phyloP scores from a whole-genome alignment of 176 grass and related monocot genomes.

The sorghum (Sorghum bicolor) region Sorghum_bicolor_NCBIv3 NC_012872.2:64479501-64480000 shows the following conservation, averaged over 20 bases:
- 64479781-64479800: too few relatives aligned
- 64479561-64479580: constrained; percentile 85
- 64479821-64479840: too few relatives aligned
- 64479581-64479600: constrained; percentile 56
- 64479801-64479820: too few relatives aligned
- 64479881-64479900: neutral
- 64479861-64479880: neutral
- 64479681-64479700: too few relatives aligned
- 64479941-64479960: neutral
- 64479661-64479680: neutral
- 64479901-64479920: neutral
- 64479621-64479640: neutral
- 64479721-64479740: too few relatives aligned
- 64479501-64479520: constrained; percentile 81
- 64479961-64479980: neutral
- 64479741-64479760: too few relatives aligned
- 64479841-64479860: neutral
- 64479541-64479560: constrained; percentile 80
- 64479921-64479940: neutral
- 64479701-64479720: too few relatives aligned
- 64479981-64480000: neutral
- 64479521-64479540: constrained; percentile 69
- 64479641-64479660: neutral
- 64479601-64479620: neutral
- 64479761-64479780: too few relatives aligned